phyloP scores from a whole-genome alignment of 2,329 filamentous ascomycete genomes.

The Paraphoma sp. region DNA sequence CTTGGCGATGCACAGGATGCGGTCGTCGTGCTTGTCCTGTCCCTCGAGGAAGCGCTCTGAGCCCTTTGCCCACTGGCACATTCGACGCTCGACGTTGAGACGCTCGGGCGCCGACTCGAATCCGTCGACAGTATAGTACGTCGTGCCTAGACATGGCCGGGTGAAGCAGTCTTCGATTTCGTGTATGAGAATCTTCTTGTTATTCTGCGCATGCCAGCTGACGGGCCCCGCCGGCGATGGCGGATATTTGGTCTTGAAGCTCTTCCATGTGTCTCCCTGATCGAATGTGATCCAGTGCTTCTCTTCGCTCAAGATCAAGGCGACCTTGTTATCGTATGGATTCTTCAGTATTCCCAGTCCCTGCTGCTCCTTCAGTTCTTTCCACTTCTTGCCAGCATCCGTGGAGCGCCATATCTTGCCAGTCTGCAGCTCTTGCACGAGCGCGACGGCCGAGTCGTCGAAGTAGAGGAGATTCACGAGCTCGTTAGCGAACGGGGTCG shows the following conservation, averaged over 20 bases:
- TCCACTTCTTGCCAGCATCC: constrained; percentile 83
- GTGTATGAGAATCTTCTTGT: constrained; percentile 85
- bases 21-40: constrained; percentile 67
- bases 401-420: constrained; percentile 76
- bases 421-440: constrained; percentile 72
- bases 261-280: constrained; percentile 79
- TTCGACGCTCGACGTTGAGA: constrained; percentile 71
- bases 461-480: constrained; percentile 85
- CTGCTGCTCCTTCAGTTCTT: constrained; percentile 67
- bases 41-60: constrained; percentile 76
- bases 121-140: constrained; percentile 82
- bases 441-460: constrained; percentile 80
- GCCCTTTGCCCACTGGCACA: constrained; percentile 88
- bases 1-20: constrained; percentile 80
- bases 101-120: constrained; percentile 73
- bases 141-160: constrained; percentile 50
- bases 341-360: constrained; percentile 74
- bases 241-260: constrained; percentile 68
- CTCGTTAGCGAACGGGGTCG: constrained; percentile 69
- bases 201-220: constrained; percentile 82
- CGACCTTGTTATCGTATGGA: constrained; percentile 77
- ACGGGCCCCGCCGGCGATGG: constrained; percentile 67
- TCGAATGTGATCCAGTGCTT: constrained; percentile 86
- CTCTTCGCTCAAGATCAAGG: constrained; percentile 76
- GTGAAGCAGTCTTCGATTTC: constrained; percentile 48